Evolutionary conservation across 129 eudicot genomes (phyloP).

Genomic region (Arctium minus): DNA sequence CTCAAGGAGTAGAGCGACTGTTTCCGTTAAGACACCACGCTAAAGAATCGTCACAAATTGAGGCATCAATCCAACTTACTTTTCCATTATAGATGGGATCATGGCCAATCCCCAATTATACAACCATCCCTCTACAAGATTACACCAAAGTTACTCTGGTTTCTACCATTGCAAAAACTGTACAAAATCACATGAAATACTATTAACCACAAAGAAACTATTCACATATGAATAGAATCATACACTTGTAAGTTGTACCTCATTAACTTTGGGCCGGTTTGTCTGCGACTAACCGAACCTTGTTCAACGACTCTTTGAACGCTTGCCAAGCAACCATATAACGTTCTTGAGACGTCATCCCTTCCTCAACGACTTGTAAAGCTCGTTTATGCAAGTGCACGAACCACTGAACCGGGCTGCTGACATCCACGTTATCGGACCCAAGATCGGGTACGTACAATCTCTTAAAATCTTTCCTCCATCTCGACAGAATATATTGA

Average conservation of each 20-base stretch:
- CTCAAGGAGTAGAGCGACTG: background rate
- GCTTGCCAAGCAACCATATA: slow-evolving; percentile 86
- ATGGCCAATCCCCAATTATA: slow-evolving; percentile 4
- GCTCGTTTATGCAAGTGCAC: slow-evolving; percentile 81
- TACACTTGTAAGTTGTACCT: background rate
- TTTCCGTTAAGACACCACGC: background rate
- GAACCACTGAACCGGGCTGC: slow-evolving; percentile 73
- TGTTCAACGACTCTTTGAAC: slow-evolving; percentile 72
- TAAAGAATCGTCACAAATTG: background rate
- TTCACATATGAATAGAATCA: background rate
- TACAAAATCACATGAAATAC: background rate
- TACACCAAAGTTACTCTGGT: background rate
- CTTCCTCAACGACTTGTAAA: slow-evolving; percentile 79
- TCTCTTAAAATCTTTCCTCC: slow-evolving; percentile 84
- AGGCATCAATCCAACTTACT: background rate
- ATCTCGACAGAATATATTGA: slow-evolving; percentile 60
- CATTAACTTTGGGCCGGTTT: slow-evolving; percentile 16
- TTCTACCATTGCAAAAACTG: background rate
- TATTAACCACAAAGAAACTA: background rate
- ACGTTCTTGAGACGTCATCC: slow-evolving; percentile 71
- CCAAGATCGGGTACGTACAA: slow-evolving; percentile 56
- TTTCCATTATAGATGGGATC: background rate
- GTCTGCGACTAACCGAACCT: slow-evolving; percentile 66
- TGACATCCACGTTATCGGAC: slow-evolving; percentile 45
- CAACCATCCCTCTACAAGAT: background rate